These are phyloP conservation scores for Schizochytrium sp. DNA, from an alignment of 108 stramenopile genomes.

Conservation along the genomic window DNA sequence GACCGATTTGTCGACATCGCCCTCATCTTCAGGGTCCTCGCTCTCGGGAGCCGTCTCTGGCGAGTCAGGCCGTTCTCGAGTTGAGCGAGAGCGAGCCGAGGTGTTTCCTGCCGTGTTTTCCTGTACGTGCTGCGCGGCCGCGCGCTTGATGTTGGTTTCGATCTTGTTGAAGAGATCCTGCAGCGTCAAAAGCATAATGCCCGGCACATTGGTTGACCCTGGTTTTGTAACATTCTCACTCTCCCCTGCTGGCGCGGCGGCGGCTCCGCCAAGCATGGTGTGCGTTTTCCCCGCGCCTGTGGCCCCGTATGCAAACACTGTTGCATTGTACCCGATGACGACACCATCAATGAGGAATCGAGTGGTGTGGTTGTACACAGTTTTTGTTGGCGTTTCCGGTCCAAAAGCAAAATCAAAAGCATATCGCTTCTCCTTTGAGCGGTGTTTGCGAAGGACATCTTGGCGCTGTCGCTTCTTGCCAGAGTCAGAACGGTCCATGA, in stretches of 20 bases:
- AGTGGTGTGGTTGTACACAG: conserved; percentile 37
- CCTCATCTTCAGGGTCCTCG: background rate
- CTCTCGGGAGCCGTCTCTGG: background rate
- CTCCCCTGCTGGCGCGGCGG: background rate
- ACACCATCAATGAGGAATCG: conserved; percentile 34
- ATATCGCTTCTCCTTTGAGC: conserved; percentile 42
- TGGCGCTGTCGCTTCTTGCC: conserved; percentile 22
- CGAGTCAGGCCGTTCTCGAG: too few species aligned
- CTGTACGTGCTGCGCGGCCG: background rate
- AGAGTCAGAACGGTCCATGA: conserved; percentile 42
- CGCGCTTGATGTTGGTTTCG: background rate
- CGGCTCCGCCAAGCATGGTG: conserved; percentile 47
- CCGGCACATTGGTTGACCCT: background rate
- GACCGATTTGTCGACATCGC: background rate
- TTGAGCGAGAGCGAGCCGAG: too few species aligned
- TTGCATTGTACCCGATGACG: conserved; percentile 39
- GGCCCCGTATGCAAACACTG: conserved; percentile 45
- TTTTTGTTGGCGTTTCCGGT: background rate
- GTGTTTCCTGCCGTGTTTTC: background rate
- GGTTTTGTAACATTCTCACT: background rate
- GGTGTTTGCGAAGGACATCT: conserved; percentile 34
- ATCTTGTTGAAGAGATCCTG: conserved; percentile 36
- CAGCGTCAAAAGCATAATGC: conserved; percentile 43
- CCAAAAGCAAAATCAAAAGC: conserved; percentile 46
- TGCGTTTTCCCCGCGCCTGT: conserved; percentile 52